phyloP scores from a whole-genome alignment of 2,329 filamentous ascomycete species.

The Cladosporium sp. region DNA sequence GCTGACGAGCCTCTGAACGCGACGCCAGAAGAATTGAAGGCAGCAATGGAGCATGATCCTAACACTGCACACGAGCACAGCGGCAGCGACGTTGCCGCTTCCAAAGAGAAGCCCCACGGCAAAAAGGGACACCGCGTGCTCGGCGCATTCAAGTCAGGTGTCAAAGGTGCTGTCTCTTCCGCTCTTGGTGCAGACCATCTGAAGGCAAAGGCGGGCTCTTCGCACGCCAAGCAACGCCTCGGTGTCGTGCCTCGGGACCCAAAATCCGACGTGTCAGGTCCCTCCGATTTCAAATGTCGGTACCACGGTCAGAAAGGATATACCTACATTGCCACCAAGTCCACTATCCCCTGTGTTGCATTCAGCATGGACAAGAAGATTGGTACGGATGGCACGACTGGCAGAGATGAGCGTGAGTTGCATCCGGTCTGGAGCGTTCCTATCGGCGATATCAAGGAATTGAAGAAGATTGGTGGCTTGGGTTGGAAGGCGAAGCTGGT shows the following conservation, averaged over 20 bases:
- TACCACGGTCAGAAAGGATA: constrained; percentile 68
- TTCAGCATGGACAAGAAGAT: constrained; percentile 55
- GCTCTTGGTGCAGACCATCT: constrained; percentile 67
- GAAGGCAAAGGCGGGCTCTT: constrained; percentile 59
- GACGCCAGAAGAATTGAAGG: constrained; percentile 60
- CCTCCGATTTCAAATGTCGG: constrained; percentile 71
- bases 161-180: constrained; percentile 69
- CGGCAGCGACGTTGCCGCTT: constrained; percentile 50
- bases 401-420: constrained; percentile 47
- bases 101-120: constrained; percentile 46
- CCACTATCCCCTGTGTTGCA: constrained; percentile 64
- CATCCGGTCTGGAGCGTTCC: constrained; percentile 66
- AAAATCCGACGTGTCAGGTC: constrained; percentile 50
- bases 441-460: constrained; percentile 65
- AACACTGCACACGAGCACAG: constrained; percentile 46
- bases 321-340: constrained; percentile 63
- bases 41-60: constrained; percentile 50
- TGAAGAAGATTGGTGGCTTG: constrained; percentile 75
- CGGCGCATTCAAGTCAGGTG: constrained; percentile 63
- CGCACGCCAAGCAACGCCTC: constrained; percentile 64
- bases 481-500: constrained; percentile 83
- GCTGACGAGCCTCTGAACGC: constrained; percentile 57
- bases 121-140: constrained; percentile 52
- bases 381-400: constrained; percentile 31
- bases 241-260: constrained; percentile 59